Evolutionary conservation across 169 alveolate genomes (phyloP).

Genomic region (Plasmodium knowlesi): DNA sequence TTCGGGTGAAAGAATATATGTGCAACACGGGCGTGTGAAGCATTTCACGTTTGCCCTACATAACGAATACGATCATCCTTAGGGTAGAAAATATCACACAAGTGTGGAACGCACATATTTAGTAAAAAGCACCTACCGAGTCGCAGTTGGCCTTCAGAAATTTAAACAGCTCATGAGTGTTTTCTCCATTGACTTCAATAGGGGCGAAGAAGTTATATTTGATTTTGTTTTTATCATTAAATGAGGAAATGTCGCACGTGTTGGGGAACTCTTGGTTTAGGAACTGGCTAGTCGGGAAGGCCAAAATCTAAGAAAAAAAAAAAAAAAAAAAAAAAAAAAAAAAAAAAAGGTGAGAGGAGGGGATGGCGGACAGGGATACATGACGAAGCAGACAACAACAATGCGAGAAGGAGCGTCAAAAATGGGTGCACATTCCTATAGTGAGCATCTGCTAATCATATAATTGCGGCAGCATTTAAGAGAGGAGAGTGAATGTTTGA

Average conservation of each 20-base stretch:
- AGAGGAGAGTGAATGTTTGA: background rate
- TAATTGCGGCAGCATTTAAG: background rate
- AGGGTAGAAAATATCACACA: background rate
- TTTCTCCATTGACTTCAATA: constrained; percentile 56
- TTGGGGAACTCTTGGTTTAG: constrained; percentile 22
- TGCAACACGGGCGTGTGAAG: background rate
- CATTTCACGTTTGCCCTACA: background rate
- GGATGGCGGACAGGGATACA: background rate
- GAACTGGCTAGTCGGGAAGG: constrained; percentile 48
- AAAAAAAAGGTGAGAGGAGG: too few species aligned
- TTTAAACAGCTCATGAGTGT: constrained; percentile 49
- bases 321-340: too few species aligned
- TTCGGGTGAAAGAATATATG: background rate
- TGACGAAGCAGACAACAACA: background rate
- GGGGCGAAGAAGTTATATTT: constrained; percentile 40
- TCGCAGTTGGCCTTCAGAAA: constrained; percentile 38
- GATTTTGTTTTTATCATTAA: constrained; percentile 21
- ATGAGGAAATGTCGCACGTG: constrained; percentile 26
- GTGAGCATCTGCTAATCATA: background rate
- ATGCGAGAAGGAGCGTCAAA: background rate
- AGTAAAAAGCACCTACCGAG: constrained; percentile 10
- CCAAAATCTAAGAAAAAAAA: constrained; percentile 16
- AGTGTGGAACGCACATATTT: background rate
- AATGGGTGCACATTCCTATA: background rate
- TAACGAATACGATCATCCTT: background rate